phyloP scores from a whole-genome alignment of 257 asterid genomes.

The Solanum corneliomulleri region DNA sequence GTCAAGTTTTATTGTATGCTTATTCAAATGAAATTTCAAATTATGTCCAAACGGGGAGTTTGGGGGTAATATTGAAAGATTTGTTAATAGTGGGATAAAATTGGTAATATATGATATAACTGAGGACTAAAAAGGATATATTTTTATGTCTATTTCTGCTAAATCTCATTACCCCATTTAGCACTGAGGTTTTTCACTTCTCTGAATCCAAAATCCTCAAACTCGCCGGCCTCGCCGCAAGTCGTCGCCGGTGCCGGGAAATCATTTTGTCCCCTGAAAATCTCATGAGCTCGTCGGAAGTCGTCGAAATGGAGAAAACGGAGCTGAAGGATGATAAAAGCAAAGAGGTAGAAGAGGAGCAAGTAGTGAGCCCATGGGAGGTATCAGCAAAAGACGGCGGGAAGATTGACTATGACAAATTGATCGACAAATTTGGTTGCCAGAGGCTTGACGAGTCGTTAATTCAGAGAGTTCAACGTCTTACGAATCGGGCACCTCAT shows the following conservation, averaged over 20 bases:
- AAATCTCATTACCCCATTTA: not conserved
- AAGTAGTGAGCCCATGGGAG: conserved; percentile 82
- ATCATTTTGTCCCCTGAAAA: not conserved
- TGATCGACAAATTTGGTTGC: conserved; percentile 85
- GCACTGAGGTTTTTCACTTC: not conserved
- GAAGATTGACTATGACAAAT: conserved; percentile 86
- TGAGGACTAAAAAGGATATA: not conserved
- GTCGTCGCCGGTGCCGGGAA: not conserved
- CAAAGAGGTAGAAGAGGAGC: conserved; percentile 24
- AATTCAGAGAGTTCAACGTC: conserved; percentile 59
- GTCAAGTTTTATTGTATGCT: no score
- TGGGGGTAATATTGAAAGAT: not conserved
- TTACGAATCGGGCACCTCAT: conserved; percentile 71
- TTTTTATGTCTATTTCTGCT: not conserved
- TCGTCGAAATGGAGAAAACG: not conserved
- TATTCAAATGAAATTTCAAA: no score
- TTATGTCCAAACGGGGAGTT: not conserved
- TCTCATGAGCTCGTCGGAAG: not conserved
- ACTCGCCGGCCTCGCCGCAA: not conserved
- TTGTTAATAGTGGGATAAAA: not conserved
- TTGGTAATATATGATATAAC: not conserved
- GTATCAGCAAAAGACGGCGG: conserved; percentile 78
- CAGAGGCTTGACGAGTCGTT: conserved; percentile 68
- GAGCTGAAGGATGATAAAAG: not conserved
- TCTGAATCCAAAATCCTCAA: not conserved